A percentile compares a stretch with the other conserved stretches of the same genome.
Conservation (phyloP, 768 basidiomycete genomes). For the Mycena maculata region DNA sequence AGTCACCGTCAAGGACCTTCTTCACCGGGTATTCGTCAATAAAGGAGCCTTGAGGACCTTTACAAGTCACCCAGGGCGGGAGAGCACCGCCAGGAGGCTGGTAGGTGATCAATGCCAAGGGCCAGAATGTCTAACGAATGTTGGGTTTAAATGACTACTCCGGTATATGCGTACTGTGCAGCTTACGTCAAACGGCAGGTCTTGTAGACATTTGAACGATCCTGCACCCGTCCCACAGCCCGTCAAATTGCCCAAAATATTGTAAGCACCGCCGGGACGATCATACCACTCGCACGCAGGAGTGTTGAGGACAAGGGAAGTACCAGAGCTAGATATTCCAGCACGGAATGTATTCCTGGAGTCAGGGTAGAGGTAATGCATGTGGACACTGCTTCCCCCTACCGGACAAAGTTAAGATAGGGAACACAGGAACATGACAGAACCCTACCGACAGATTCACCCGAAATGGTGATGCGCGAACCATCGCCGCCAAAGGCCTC, state of each 20-base stretch:
- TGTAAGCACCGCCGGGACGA: conserved; percentile 16
- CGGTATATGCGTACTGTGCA: too few relatives aligned
- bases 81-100: not conserved
- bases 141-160: not conserved
- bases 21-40: conserved; percentile 13
- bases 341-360: conserved; percentile 4
- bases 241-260: conserved; percentile 7
- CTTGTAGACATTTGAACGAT: conserved; percentile 16
- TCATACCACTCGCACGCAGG: conserved; percentile 20
- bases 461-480: conserved; percentile 19
- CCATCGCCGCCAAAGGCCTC: conserved; percentile 15
- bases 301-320: conserved; percentile 4
- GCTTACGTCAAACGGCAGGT: conserved; percentile 18
- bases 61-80: conserved; percentile 12
- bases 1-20: conserved; percentile 15
- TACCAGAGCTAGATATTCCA: conserved; percentile 13
- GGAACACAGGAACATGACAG: too few relatives aligned
- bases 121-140: conserved; percentile 8
- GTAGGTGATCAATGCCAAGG: conserved; percentile 2
- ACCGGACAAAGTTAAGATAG: not conserved
- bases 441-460: conserved; percentile 3
- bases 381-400: conserved; percentile 11
- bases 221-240: conserved; percentile 12
- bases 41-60: conserved; percentile 14
- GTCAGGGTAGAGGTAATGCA: conserved; percentile 16